Conservation (phyloP, 192 early-diverging fungal genomes). For the Dissophora ornata region DNA sequence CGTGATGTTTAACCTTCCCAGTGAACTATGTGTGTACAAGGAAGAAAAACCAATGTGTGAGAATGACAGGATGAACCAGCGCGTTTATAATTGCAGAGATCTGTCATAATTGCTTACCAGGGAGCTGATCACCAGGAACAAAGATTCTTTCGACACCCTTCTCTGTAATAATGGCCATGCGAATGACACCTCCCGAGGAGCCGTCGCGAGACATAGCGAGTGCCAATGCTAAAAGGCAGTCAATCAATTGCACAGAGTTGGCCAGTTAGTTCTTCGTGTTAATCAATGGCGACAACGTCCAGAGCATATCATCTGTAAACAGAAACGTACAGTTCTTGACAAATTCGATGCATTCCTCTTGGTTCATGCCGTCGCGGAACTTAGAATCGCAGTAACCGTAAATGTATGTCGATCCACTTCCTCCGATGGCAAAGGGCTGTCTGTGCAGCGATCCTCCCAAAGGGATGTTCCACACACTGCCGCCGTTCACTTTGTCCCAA, state of each 20-base stretch:
- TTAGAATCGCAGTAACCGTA: constrained; percentile 97
- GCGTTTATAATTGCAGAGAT: too few relatives aligned
- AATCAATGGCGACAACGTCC: too few relatives aligned
- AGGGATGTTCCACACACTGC: constrained; percentile 89
- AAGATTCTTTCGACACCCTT: constrained; percentile 90
- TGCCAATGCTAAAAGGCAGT: constrained; percentile 74
- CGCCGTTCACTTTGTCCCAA: constrained; percentile 93
- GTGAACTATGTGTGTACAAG: constrained; percentile 21
- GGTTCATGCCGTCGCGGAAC: constrained; percentile 83
- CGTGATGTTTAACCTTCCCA: constrained; percentile 32
- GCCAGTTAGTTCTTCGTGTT: too few relatives aligned
- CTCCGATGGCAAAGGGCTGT: constrained; percentile 93
- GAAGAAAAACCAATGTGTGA: background rate
- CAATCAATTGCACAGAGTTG: too few relatives aligned
- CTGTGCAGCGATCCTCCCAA: constrained; percentile 93
- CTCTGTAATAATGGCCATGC: constrained; percentile 93
- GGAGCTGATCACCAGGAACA: constrained; percentile 84
- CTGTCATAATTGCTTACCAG: constrained; percentile 48
- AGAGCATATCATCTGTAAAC: background rate
- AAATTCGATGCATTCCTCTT: constrained; percentile 91
- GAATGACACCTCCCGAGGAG: constrained; percentile 95
- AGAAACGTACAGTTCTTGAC: constrained; percentile 88
- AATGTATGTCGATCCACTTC: constrained; percentile 96
- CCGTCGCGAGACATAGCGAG: constrained; percentile 97
- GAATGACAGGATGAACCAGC: too few relatives aligned